Conservation (phyloP, 2,329 filamentous ascomycete genomes). For the Aphanoascus verrucosus region DNA sequence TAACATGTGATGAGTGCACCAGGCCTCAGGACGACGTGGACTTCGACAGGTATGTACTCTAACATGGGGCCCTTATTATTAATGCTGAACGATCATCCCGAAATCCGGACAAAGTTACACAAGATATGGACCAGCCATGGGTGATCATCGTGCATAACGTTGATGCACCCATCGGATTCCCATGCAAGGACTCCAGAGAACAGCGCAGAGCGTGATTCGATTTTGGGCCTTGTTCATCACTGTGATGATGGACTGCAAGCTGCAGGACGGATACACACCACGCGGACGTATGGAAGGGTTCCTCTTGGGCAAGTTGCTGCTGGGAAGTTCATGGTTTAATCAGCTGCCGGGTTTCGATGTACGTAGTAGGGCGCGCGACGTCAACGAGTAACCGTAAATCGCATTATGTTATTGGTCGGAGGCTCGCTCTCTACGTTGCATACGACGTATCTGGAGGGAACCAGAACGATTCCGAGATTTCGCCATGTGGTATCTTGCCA, state of each 20-base stretch:
- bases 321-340: too few relatives aligned
- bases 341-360: neutral
- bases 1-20: neutral
- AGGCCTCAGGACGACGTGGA: neutral
- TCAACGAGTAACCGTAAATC: neutral
- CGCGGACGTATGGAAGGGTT: neutral
- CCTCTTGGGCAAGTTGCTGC: neutral
- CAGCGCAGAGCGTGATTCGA: neutral
- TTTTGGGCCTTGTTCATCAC: neutral
- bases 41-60: neutral
- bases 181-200: neutral
- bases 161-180: neutral
- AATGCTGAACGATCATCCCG: neutral
- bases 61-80: too few relatives aligned
- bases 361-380: neutral
- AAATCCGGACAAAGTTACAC: slow-evolving; percentile 1
- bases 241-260: neutral
- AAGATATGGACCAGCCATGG: neutral
- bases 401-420: neutral
- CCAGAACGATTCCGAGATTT: neutral
- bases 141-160: neutral
- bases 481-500: neutral
- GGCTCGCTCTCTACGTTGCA: neutral
- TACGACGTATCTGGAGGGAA: neutral
- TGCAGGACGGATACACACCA: neutral